A percentile compares a stretch with the other conserved stretches of the same genome.
Conservation (phyloP, 768 basidiomycete species). For the Pleurotus djamor region DNA sequence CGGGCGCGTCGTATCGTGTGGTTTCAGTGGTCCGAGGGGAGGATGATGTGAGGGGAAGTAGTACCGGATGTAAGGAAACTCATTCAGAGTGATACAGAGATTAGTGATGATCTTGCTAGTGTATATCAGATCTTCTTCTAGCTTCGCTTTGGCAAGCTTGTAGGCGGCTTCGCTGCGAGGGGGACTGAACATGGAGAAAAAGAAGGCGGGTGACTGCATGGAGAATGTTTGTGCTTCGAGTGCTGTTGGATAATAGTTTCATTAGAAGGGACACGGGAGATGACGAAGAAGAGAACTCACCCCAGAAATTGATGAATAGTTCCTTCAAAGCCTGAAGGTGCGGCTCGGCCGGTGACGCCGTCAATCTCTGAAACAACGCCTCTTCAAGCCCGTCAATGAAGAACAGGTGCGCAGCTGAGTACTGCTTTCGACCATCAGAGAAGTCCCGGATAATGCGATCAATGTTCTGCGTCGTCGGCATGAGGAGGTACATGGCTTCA, state of each 20-base stretch:
- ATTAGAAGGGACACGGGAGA: not conserved
- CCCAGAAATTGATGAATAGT: slow-evolving; percentile 91
- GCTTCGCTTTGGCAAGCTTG: slow-evolving; percentile 64
- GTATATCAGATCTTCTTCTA: slow-evolving; percentile 87
- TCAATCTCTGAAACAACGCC: slow-evolving; percentile 70
- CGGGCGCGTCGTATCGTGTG: slow-evolving; percentile 59
- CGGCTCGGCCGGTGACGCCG: slow-evolving; percentile 73
- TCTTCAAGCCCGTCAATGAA: slow-evolving; percentile 90
- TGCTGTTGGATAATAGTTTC: slow-evolving; percentile 40
- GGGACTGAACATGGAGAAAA: slow-evolving; percentile 90
- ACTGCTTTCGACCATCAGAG: slow-evolving; percentile 52
- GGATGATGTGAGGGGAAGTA: slow-evolving; percentile 81
- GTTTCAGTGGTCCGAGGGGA: slow-evolving; percentile 83
- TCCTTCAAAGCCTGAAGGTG: slow-evolving; percentile 79
- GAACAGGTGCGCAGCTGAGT: slow-evolving; percentile 86
- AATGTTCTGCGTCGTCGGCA: slow-evolving; percentile 94
- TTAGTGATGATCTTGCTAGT: slow-evolving; percentile 78
- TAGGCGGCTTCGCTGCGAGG: slow-evolving; percentile 69
- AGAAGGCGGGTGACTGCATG: slow-evolving; percentile 69
- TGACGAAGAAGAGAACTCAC: slow-evolving; percentile 42
- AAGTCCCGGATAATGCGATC: slow-evolving; percentile 91
- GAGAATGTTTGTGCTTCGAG: slow-evolving; percentile 87
- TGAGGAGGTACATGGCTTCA: slow-evolving; percentile 92
- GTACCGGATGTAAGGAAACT: slow-evolving; percentile 92
- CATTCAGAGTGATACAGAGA: slow-evolving; percentile 85